phyloP scores from a whole-genome alignment of 495 filamentous ascomycete genomes.

The Penicillium roqueforti region DNA sequence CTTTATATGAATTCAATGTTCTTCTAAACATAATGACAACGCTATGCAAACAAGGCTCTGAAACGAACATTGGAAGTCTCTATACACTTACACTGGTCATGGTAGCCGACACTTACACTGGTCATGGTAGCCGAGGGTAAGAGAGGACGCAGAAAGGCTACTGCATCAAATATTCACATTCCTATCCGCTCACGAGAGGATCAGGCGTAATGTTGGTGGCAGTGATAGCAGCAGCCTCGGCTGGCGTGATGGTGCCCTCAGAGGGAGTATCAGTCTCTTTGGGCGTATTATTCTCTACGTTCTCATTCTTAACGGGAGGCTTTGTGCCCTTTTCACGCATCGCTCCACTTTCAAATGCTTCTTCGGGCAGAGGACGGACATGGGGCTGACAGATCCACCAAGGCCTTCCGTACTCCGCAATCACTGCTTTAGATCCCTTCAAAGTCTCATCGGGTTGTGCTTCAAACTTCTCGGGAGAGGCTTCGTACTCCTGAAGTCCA shows the following conservation, averaged over 20 bases:
- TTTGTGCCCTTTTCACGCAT: conserved; percentile 62
- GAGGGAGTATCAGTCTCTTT: conserved; percentile 13
- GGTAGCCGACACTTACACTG: background rate
- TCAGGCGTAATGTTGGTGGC: conserved; percentile 30
- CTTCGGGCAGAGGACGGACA: conserved; percentile 79
- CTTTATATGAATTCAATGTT: background rate
- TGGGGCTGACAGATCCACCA: conserved; percentile 95
- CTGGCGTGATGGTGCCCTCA: conserved; percentile 15
- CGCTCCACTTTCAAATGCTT: conserved; percentile 78
- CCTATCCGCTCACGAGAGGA: conserved; percentile 35
- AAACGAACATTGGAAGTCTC: background rate
- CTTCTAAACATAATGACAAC: background rate
- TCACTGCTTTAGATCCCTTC: conserved; percentile 60
- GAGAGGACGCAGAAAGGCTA: background rate
- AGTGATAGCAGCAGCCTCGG: conserved; percentile 8
- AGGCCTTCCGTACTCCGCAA: conserved; percentile 68
- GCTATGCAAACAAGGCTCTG: background rate
- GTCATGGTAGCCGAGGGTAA: background rate
- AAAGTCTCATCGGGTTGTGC: conserved; percentile 31
- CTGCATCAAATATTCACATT: background rate
- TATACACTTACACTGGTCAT: background rate
- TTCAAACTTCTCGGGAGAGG: conserved; percentile 53
- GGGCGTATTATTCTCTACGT: conserved; percentile 15
- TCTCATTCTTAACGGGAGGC: conserved; percentile 24
- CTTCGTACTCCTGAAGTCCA: conserved; percentile 70